Evolutionary conservation across 1,139 yeast species (phyloP), one percentile per base, ranked within the genome.

Genomic region (Yarrowia galli): DNA sequence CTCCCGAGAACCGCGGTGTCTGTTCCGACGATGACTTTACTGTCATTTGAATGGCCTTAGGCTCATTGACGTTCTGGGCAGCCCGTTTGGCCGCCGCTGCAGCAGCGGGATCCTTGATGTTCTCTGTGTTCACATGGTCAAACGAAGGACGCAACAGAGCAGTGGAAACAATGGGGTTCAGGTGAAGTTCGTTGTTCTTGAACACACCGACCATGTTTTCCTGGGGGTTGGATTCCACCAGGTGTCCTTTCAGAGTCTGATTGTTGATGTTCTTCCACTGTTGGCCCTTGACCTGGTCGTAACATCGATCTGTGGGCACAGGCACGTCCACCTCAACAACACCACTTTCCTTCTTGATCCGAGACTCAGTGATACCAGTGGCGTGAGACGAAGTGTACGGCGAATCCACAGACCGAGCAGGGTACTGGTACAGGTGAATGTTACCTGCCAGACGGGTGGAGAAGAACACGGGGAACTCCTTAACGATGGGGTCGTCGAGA

Each of bases 141-240:
- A 95, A 92, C 70, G 85, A 85, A 1, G 98, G 96, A 73, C 97
- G 83, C 71, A 95, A 77, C 77, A 93, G 98, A 0, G 89, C 86
- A 0, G 91, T 85, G 28, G 87, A 83, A 65, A 86, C 84, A 1
- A 92, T 81, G 0, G 96, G 92, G 1, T 86, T 79, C 70, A 93
- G 77, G 65, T 90, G 87, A 18, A 92, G 75, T 72, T 84, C 86
- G 9, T 80, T 83, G 63, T 84, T 79, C 60, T 79, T 76, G 63
- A 85, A 77, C 36, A 80, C 77, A 0, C 87, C 89, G n/a, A 82
- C 81, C 75, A 85, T 86, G 58, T 74, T 74, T 20, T 77, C 69
- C 12, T 75, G 74, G 9, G 79, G 77, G 53, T 84, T 84, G 67
- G 89, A 79, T 15, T 35, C 66, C 38, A 61, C 66, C 25, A 54